Conservation (phyloP, 2,329 filamentous ascomycete genomes). For the Colletotrichum gloeosporioides region DNA sequence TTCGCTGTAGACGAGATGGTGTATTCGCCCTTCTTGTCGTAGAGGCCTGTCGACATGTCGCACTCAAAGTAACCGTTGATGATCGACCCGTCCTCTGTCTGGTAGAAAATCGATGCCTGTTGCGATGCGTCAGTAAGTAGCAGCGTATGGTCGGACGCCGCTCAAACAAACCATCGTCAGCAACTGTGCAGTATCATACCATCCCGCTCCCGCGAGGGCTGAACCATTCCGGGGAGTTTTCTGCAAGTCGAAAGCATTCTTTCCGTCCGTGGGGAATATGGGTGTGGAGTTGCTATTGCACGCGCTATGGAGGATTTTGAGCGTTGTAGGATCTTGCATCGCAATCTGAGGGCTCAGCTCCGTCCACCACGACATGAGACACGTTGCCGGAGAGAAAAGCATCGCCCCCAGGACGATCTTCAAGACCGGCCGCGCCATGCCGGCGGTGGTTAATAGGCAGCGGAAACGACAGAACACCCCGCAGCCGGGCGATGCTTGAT, state of each 20-base stretch:
- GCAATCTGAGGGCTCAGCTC: constrained; percentile 37
- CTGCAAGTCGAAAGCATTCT: constrained; percentile 29
- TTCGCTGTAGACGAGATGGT: constrained; percentile 30
- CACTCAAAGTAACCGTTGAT: constrained; percentile 32
- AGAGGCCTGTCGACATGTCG: constrained; percentile 37
- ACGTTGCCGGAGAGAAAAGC: constrained; percentile 26
- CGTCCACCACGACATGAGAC: constrained; percentile 40
- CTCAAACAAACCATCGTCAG: constrained; percentile 34
- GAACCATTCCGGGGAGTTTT: constrained; percentile 36
- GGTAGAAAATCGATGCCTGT: constrained; percentile 18
- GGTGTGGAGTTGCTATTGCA: constrained; percentile 35
- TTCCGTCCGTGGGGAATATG: constrained; percentile 38
- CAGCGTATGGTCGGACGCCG: background rate
- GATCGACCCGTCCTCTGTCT: constrained; percentile 5
- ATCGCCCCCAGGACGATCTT: background rate
- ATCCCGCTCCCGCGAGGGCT: constrained; percentile 38
- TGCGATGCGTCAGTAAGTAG: background rate
- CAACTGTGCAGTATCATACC: constrained; percentile 30
- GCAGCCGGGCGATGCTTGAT: background rate
- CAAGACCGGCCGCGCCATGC: background rate
- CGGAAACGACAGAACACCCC: background rate
- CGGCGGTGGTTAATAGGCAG: background rate
- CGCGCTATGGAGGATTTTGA: constrained; percentile 38
- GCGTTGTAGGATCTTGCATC: constrained; percentile 39
- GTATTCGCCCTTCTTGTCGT: constrained; percentile 32